Evolutionary conservation across 2,329 filamentous ascomycete genomes (phyloP).

Genomic region (Alternaria novae-zelandiae): DNA sequence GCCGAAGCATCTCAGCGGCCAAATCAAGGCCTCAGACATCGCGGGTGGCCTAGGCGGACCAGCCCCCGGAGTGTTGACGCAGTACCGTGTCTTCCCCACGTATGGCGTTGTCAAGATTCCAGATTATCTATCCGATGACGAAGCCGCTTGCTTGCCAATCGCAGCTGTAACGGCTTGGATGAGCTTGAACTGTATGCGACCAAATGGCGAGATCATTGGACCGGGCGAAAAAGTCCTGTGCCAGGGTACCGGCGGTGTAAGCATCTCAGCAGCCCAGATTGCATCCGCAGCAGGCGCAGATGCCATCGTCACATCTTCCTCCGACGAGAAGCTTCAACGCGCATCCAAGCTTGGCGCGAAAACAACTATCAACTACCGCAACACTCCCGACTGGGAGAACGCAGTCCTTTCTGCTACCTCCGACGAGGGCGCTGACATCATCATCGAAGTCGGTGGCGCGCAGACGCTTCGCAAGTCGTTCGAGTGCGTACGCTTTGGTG

Average conservation of each 20-base stretch:
- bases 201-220: conserved; percentile 59
- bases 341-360: conserved; percentile 64
- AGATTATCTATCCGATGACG: conserved; percentile 63
- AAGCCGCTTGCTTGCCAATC: conserved; percentile 67
- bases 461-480: conserved; percentile 56
- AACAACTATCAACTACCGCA: conserved; percentile 67
- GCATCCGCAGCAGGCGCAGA: conserved; percentile 51
- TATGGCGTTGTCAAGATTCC: conserved; percentile 64
- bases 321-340: conserved; percentile 59
- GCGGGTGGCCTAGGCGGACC: conserved; percentile 66
- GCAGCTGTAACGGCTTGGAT: conserved; percentile 70
- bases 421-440: conserved; percentile 54
- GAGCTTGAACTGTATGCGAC: conserved; percentile 66
- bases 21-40: conserved; percentile 63
- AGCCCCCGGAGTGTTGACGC: conserved; percentile 62
- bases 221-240: conserved; percentile 46
- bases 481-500: conserved; percentile 52
- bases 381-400: conserved; percentile 64
- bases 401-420: conserved; percentile 58
- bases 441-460: conserved; percentile 60
- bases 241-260: conserved; percentile 55
- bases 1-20: conserved; percentile 62
- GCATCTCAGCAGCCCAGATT: conserved; percentile 50
- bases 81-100: conserved; percentile 66
- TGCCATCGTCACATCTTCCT: conserved; percentile 66